These are phyloP conservation scores for Oropetium thomaeum DNA, from an alignment of 176 grass and related monocot species.

Conservation along the genomic window DNA sequence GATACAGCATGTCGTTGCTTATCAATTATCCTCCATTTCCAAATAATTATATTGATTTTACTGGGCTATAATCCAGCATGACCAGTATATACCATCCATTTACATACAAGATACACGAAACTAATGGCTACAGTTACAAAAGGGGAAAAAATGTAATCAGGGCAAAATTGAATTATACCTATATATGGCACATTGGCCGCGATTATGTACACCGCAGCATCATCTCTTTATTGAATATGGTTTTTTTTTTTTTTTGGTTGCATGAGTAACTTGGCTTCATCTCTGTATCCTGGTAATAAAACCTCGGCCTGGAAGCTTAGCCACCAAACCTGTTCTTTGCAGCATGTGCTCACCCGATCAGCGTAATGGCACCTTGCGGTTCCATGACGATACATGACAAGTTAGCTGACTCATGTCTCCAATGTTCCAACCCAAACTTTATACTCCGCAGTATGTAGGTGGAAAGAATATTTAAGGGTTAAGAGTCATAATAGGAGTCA, in stretches of 20 bases:
- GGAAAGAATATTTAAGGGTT: no score
- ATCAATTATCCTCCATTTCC: constrained; percentile 27
- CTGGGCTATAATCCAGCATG: constrained; percentile 14
- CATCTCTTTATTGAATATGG: constrained; percentile 48
- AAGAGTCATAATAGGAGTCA: no score
- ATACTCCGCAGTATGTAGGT: constrained; percentile 28
- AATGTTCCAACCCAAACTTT: constrained; percentile 24
- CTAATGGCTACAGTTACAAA: constrained; percentile 25
- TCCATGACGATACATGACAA: constrained; percentile 52
- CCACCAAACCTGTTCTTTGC: constrained; percentile 36
- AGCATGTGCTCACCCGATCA: constrained; percentile 48
- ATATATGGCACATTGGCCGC: constrained; percentile 44
- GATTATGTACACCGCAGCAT: constrained; percentile 62
- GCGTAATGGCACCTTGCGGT: constrained; percentile 54
- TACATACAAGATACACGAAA: constrained; percentile 47
- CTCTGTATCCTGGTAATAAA: constrained; percentile 37
- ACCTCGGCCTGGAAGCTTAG: constrained; percentile 53
- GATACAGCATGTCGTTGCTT: not conserved
- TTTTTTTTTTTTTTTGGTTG: constrained; percentile 32
- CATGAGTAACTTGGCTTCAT: constrained; percentile 34
- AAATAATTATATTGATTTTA: constrained; percentile 42
- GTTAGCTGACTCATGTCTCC: constrained; percentile 32
- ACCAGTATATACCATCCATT: constrained; percentile 38
- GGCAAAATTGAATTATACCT: constrained; percentile 51
- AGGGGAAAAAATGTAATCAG: constrained; percentile 7